Evolutionary conservation across 495 filamentous ascomycete species (phyloP), one percentile per base, ranked within the genome.

Genomic region (Neurospora terricola): DNA sequence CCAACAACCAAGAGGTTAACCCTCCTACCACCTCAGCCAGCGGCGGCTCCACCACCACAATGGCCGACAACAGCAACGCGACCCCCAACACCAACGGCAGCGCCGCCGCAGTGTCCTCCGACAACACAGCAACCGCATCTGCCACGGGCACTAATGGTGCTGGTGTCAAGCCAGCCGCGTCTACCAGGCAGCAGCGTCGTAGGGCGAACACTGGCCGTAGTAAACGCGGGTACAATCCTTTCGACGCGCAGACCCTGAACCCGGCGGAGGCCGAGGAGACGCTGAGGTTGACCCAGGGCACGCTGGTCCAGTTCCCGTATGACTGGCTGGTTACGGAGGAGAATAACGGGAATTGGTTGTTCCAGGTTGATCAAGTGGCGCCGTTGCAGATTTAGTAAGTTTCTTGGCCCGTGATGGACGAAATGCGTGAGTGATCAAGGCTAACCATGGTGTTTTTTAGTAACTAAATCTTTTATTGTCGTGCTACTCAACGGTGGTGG

Each of bases 321-420:
- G 92, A 99, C 73, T 99, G 96, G 93, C 88, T 99, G 69, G 87
- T 88, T 71, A 91, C 90, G 76, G 96, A 98, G 82, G 96, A 98
- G 83, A 88, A 90, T 76, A 93, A 91, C 75, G 94, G 93, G 45
- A 97, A 97, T 79, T 99, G 96, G 96, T 88, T 98, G 69, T 98
- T 98, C 81, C 93, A 93, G 81, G 91, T 98, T 68, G 96, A 99
- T 81, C 91, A 96, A 78, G 89, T 99, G 79, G 96, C 96, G 75
- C 96, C 96, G 70, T 85, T 98, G 83, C 93, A 97, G 83, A 99
- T 99, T 73, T 99, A 98, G 95, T 97, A 88, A 89, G 94, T 88
- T 71, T 59, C 4, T n/a, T 43, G 18, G 6, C 42, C 18, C 7
- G 42, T 18, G 42, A 43, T 43, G 14, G 16, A 43, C 8, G 18